Evolutionary conservation across 2,329 filamentous ascomycete genomes (phyloP).

Genomic region (Pseudocercospora eumusae): DNA sequence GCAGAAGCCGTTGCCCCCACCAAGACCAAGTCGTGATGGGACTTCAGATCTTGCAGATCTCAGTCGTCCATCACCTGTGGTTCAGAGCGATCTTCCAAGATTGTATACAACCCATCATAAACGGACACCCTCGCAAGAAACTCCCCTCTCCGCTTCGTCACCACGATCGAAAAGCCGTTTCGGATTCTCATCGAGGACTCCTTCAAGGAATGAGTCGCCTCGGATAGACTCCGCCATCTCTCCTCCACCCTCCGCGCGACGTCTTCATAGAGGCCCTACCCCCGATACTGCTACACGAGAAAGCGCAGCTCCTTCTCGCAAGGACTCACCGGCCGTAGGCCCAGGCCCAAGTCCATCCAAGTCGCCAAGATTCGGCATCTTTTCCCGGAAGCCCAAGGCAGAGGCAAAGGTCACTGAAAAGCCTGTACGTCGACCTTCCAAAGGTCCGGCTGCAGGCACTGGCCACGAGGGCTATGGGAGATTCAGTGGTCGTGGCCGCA

Average conservation of each 20-base stretch:
- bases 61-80: constrained; percentile 54
- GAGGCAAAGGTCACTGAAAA: constrained; percentile 57
- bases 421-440: constrained; percentile 61
- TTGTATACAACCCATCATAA: constrained; percentile 53
- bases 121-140: constrained; percentile 53
- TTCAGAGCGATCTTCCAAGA: constrained; percentile 57
- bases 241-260: constrained; percentile 30
- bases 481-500: constrained; percentile 65
- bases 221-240: constrained; percentile 40
- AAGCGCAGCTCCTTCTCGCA: constrained; percentile 30
- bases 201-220: constrained; percentile 37
- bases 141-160: constrained; percentile 39
- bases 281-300: constrained; percentile 23
- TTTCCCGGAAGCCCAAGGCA: constrained; percentile 68
- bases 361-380: constrained; percentile 73
- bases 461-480: constrained; percentile 85
- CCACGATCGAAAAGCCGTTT: constrained; percentile 44
- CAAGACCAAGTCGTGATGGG: constrained; percentile 50
- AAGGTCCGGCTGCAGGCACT: constrained; percentile 87
- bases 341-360: constrained; percentile 62
- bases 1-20: constrained; percentile 49
- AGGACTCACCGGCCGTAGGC: constrained; percentile 41
- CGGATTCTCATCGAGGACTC: constrained; percentile 35
- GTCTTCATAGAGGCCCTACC: constrained; percentile 24
- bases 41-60: constrained; percentile 48